Conservation (phyloP, 768 basidiomycete species). For the Boletus edulis region DNA sequence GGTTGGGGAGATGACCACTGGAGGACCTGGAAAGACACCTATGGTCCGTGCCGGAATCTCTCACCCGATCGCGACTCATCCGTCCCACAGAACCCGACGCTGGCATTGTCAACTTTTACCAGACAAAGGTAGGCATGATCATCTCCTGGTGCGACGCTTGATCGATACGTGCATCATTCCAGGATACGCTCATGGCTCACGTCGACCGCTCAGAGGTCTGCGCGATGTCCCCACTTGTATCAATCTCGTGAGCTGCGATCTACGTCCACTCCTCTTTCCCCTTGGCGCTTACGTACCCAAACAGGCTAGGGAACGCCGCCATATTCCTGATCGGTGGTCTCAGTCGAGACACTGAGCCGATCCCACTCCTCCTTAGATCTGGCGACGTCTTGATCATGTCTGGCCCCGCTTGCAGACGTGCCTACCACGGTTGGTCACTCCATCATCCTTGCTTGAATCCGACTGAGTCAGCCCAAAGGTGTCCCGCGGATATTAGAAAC, state of each 20-base stretch:
- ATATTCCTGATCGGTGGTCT: conserved; percentile 87
- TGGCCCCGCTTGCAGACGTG: conserved; percentile 76
- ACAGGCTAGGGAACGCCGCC: conserved; percentile 83
- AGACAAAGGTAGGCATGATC: conserved; percentile 51
- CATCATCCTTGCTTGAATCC: not conserved
- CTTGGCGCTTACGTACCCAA: not conserved
- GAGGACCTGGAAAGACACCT: conserved; percentile 72
- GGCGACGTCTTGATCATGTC: conserved; percentile 95
- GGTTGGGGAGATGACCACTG: conserved; percentile 64
- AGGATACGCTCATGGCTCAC: conserved; percentile 93
- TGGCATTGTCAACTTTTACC: conserved; percentile 96
- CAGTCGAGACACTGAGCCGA: conserved; percentile 73
- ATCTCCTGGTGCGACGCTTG: not conserved
- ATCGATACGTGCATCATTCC: not conserved
- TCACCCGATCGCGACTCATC: not conserved
- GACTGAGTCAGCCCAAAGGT: conserved; percentile 39
- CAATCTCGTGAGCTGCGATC: conserved; percentile 70
- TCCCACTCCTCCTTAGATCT: conserved; percentile 82
- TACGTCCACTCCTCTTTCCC: not conserved
- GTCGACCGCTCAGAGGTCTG: conserved; percentile 97
- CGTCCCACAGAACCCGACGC: conserved; percentile 78
- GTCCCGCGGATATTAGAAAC: conserved; percentile 86
- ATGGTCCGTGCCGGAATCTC: conserved; percentile 49
- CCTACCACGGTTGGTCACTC: conserved; percentile 79
- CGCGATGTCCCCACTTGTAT: conserved; percentile 88